Base-by-base conservation (phyloP, 2,329 filamentous ascomycete genomes). In the Ophiostoma sp. region DNA sequence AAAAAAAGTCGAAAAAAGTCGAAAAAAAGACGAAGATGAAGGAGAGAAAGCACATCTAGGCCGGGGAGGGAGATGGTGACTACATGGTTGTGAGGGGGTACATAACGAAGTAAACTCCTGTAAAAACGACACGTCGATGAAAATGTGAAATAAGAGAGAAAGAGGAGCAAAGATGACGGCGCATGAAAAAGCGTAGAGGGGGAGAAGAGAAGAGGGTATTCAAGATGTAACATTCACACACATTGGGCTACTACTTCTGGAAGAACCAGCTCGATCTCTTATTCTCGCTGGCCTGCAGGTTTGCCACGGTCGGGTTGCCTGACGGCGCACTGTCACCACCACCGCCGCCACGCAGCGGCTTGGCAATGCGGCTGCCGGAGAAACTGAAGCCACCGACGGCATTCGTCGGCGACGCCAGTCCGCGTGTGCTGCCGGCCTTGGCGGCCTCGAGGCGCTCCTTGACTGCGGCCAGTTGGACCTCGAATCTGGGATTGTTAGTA, bases 381-480 rank as follows among this genome's bases (percentile, higher is more conserved):
- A 92, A 97, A 83, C 88, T 93, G 82, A 97, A 95, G 79, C 89
- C 90, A 69, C 87, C 89, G 75, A 87, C 82, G 75, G 83, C 83
- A 52, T 70, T 69, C 72, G 87, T 86, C 8, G 89, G 86, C 66
- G 90, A 88, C 77, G 89, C 89, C 72, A 98, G 89, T 71, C 93
- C 94, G 77, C 94, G 92, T 12, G 95, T 97, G 77, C 93, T 96
- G 79, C 95, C 94, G 68, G 91, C 90, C 84, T 98, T 99, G 81
- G 95, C 96, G 70, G 94, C 93, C 84, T 99, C 96, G 77, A 99
- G 91, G 76, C 96, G 93, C 82, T 99, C 96, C 87, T 98, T 99
- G 84, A 99, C 96, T 70, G 95, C 94, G 59, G 94, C 93, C 81
- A 99, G 93, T 84, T 99, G 96, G 50, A 93, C 92, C 86, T 99